Evolutionary conservation across 768 basidiomycete genomes (phyloP).

Genomic region (Xerocomellus amylosporus): DNA sequence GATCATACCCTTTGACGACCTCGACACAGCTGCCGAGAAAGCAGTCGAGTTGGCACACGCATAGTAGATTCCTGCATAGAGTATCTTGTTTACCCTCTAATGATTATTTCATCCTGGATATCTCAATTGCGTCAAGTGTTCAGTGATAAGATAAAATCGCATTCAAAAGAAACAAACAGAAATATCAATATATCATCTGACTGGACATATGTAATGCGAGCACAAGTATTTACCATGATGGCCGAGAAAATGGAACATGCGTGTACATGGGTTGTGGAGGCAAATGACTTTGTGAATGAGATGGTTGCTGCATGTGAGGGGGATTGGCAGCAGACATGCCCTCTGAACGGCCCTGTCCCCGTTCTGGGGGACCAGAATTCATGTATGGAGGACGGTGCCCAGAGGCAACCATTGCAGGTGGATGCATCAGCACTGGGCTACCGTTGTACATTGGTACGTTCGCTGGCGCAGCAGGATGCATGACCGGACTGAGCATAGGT

Average conservation of each 20-base stretch:
- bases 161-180: conserved; percentile 22
- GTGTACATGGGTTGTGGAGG: conserved; percentile 30
- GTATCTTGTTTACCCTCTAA: conserved; percentile 19
- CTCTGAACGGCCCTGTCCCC: conserved; percentile 50
- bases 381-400: conserved; percentile 36
- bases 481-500: conserved; percentile 70
- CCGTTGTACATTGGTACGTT: conserved; percentile 55
- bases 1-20: conserved; percentile 89
- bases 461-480: conserved; percentile 51
- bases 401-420: conserved; percentile 40
- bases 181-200: conserved; percentile 35
- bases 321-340: conserved; percentile 32
- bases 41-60: conserved; percentile 65
- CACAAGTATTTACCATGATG: conserved; percentile 29
- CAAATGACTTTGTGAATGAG: conserved; percentile 28
- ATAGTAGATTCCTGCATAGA: conserved; percentile 34
- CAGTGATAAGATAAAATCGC: conserved; percentile 18
- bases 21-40: conserved; percentile 87
- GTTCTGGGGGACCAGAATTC: conserved; percentile 48
- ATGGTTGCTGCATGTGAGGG: conserved; percentile 40
- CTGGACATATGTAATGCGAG: conserved; percentile 18
- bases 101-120: not conserved
- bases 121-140: not conserved
- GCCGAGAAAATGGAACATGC: conserved; percentile 30
- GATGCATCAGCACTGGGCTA: conserved; percentile 67